Evolutionary conservation across 2,329 filamentous ascomycete genomes (phyloP), one percentile per base, ranked within the genome.

Genomic region (Aspergillus flavus): DNA sequence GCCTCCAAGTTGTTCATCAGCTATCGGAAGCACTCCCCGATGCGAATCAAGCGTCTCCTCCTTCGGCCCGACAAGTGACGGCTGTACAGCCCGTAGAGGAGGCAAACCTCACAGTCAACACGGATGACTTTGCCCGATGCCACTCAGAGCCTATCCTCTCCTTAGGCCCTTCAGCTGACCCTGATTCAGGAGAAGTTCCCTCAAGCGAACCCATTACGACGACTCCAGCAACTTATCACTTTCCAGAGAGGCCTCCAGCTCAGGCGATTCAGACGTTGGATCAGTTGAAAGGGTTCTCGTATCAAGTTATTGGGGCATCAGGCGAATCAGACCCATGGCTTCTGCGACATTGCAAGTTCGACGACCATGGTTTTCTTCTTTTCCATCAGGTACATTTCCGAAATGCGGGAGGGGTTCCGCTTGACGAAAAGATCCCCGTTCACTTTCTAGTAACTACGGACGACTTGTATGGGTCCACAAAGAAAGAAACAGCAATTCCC

Each of bases 291-390:
- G 68, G 69, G 0, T 70, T 68, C 3, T 70, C 68, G 10, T 65
- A 67, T 6, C 69, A 73, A 59, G 57, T 76, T 1, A 69, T 73
- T 28, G 73, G 73, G 0, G 65, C 66, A 1, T 75, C 74, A 3
- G 70, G 71, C 4, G 73, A 75, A 41, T 73, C 71, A 6, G 74
- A 76, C 57, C 75, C 74, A 10, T 76, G 74, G 73, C 64, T 77
- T 21, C 65, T 76, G 16, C 63, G 72, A 26, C 75, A 77, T 58
- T 73, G 72, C 54, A 66, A 65, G 19, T 75, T 71, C 50, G 72
- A 75, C 58, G 70, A 74, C 16, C 63, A 70, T 48, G 74, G 71
- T 0, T 62, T 75, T 30, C 65, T 66, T 0, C 61, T 61, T 4
- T 69, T 74, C n/a, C 68, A 74, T 58, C 69, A 69, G 39, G 61